A percentile compares a stretch with the other conserved stretches of the same genome.
phyloP scores from a whole-genome alignment of 192 early-diverging fungal genomes.

The Umbelopsis vinacea region DNA sequence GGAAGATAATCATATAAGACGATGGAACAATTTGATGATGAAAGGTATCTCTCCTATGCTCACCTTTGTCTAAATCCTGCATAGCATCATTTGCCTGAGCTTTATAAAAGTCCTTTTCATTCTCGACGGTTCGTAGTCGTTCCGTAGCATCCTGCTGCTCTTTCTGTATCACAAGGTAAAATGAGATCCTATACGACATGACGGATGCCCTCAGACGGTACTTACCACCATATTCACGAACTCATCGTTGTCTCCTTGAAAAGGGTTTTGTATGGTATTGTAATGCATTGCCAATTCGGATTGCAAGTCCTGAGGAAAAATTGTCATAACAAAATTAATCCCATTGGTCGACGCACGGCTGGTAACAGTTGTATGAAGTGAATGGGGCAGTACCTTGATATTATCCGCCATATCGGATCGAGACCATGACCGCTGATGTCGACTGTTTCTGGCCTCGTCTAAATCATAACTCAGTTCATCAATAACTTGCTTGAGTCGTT shows the following conservation, averaged over 20 bases:
- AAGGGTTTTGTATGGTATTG: neutral
- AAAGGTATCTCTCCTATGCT: no score
- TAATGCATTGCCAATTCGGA: constrained; percentile 1
- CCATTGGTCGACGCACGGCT: no score
- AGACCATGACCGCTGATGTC: constrained; percentile 11
- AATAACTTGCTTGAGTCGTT: constrained; percentile 43
- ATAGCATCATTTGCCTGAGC: constrained; percentile 33
- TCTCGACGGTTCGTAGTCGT: constrained; percentile 25
- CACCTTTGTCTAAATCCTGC: constrained; percentile 35
- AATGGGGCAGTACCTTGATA: neutral
- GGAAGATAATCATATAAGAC: constrained; percentile 12
- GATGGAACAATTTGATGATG: neutral
- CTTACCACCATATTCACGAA: constrained; percentile 9
- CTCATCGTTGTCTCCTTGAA: constrained; percentile 22
- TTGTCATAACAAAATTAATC: neutral
- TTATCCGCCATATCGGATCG: neutral
- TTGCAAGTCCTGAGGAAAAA: neutral
- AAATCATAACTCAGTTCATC: constrained; percentile 46
- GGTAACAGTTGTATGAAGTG: neutral
- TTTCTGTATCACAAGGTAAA: neutral
- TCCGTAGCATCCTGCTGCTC: constrained; percentile 27
- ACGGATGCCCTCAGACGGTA: neutral
- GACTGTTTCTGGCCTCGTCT: constrained; percentile 39
- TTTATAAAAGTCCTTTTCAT: constrained; percentile 45
- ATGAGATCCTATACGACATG: neutral